Evolutionary conservation across 352 stramenopile genomes (phyloP), one percentile per base, ranked within the genome.

Genomic region (Globisporangium okanoganense): DNA sequence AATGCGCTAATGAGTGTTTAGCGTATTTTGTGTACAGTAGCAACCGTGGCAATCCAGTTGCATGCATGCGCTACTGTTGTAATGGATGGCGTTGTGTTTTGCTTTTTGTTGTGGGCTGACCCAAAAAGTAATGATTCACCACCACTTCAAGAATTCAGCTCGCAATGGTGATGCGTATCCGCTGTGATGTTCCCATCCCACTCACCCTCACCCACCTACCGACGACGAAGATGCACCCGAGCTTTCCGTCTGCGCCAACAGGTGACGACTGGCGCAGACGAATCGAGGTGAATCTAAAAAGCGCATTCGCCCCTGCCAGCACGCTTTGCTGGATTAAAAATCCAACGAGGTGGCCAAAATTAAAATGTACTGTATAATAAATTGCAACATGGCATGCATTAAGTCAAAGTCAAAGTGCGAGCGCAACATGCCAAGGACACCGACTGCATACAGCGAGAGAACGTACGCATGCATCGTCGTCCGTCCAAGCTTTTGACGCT

Each of bases 221-320:
- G 16, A 27, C 27, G 20, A 41, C 13, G 48, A 54, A 54, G 48
- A 54, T 54, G 27, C 48, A 9, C 8, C 7, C 7, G 13, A 10
- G 5, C 7, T 6, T 27, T 10, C 7, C 3, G n/a, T 40, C 48
- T 55, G 48, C 12, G 22, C 18, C 33, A 25, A 41, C 16, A 5
- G 6, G 16, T 55, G 48, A 8, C 25, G 2, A 9, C 7, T 25
- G 9, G 9, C 18, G 18, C 48, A 55, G 48, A 55, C 48, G 48
- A 55, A 54, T 54, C 48, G 16, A 54, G 44, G 27, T 16, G 48
- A 54, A 55, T 55, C 48, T 45, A 12, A 20, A 5, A 9, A 9
- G 40, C 1, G 3, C 16, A 43, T 43, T 43, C 5, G 36, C 18
- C 13, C 9, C 35, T 40, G 5, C 14, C 6, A 20, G 5, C 4